A percentile compares a stretch with the other conserved stretches of the same genome.
phyloP scores from a whole-genome alignment of 176 grass and related monocot species.

The Musa schizocarpa region DNA sequence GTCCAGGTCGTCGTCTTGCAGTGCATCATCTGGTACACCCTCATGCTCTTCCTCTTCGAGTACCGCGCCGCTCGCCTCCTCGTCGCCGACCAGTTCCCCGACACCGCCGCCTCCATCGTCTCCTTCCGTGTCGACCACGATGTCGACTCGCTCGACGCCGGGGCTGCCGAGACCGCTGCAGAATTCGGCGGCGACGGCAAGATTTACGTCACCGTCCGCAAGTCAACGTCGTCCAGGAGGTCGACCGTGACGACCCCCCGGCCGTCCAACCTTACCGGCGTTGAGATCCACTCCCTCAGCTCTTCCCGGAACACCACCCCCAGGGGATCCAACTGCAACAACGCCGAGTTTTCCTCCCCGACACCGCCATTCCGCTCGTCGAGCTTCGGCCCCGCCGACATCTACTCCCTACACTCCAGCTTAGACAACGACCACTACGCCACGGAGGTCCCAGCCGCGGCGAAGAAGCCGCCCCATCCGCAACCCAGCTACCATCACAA shows the following conservation, averaged over 20 bases:
- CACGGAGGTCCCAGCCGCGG: no score
- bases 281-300: conserved; percentile 24
- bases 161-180: conserved; percentile 44
- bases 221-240: conserved; percentile 54
- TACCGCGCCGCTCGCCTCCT: conserved; percentile 67
- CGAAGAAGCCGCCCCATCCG: no score
- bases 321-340: no score
- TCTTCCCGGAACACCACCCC: no score
- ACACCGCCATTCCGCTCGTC: no score
- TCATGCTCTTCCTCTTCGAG: conserved; percentile 83
- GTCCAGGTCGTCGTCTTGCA: conserved; percentile 79
- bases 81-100: conserved; percentile 64
- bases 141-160: conserved; percentile 58
- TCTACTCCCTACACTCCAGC: no score
- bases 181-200: conserved; percentile 55
- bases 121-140: conserved; percentile 51
- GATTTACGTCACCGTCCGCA: conserved; percentile 57
- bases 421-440: no score
- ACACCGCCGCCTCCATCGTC: conserved; percentile 53
- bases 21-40: conserved; percentile 98
- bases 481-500: no score
- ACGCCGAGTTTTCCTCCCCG: no score
- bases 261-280: conserved; percentile 71
- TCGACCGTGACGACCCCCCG: conserved; percentile 59
- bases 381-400: no score